Base-by-base conservation (phyloP, 805 yeast species). In the Hanseniaspora clermontiae region DNA sequence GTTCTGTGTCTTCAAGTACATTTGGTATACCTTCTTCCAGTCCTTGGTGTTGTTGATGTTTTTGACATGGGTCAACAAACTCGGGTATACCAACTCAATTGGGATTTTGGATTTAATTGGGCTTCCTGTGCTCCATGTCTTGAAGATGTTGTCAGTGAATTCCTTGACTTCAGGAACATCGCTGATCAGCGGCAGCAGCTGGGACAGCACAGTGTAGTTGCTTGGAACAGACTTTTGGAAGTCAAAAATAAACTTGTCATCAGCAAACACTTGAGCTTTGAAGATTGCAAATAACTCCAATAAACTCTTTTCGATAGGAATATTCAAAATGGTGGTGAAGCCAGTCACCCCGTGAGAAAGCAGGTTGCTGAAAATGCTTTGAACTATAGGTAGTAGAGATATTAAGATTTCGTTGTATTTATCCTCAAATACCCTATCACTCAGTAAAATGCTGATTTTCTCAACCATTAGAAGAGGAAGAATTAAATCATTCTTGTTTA, bases 11-110 rank as follows among this genome's bases (percentile, higher is more conserved):
- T 74, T 74, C 59, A 79, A 80, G 12, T 75, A 77, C 19, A 82
- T 64, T 36, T 78, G 79, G 37, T 76, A 67, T 6, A 82, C 68
- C 61, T 77, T 81, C 65, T 83, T 83, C 74, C 82, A 83, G 39
- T 79, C 81, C 60, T 78, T 67, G 11, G 64, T 61, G 24, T 63
- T 77, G 20, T 50, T 34, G 15, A 56, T 36, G 27, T 38, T 39
- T 12, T 32, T 38, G 1, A 80, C 68, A 3, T 73, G 66, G 11
- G 75, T 66, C 12, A 74, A 69, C 51, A 82, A 67, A 6, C 74
- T 68, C 31, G 78, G 69, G 9, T 73, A 67, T 17, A 79, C 63
- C 19, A 83, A 60, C 59, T 76, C 79, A 51, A 70, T 70, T 2
- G 89, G 87, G 42, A 81, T 71, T 0, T 76, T 65, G 24, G 53